Base-by-base conservation (phyloP, 805 yeast species). In the Allodekkera sacchari region DNA sequence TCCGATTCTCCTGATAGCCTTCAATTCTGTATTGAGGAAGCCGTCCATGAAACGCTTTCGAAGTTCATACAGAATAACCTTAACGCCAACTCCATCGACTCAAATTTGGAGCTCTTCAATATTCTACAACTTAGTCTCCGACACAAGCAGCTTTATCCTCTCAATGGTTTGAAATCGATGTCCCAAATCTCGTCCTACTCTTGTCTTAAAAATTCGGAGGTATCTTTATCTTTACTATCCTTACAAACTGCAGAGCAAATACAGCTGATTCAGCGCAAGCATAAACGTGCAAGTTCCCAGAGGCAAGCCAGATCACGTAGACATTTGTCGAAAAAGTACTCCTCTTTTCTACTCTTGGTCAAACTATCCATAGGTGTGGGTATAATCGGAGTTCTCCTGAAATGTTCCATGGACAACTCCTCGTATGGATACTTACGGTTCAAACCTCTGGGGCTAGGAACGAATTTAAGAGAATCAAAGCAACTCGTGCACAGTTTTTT, bases 61-160 rank as follows among this genome's bases (percentile, higher is more conserved):
- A 54, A 52, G 22, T 39, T 53, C 15, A 44, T 56, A 18, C 42
- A 39, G 20, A 45, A 41, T 21, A 50, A 52, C 34, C 33, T 55
- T 12, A 50, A 44, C 18, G 34, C 30, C 4, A 42, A 38, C 22
- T 38, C 47, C 7, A 30, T 41, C n/a, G 51, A 46, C 28, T 44
- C 50, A 1, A 39, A 43, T 20, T 32, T 38, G 5, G 53, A 53
- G 28, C 31, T 54, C 8, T 42, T 36, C 20, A 45, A 43, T 22
- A 49, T 57, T 21, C 33, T 53, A n/a, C n/a, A n/a, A n/a, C 11
- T 9, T 12, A 28, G 28, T 6, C 6, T 24, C 5, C 10, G 15
- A 8, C 7, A 12, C 10, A 22, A 25, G 23, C 24, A 16, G 18
- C 14, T 18, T 9, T 12, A 7, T 5, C 33, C 33, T 5, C 13